phyloP scores from a whole-genome alignment of 2,329 filamentous ascomycete species.

The Amauroascus verrucosus region DNA sequence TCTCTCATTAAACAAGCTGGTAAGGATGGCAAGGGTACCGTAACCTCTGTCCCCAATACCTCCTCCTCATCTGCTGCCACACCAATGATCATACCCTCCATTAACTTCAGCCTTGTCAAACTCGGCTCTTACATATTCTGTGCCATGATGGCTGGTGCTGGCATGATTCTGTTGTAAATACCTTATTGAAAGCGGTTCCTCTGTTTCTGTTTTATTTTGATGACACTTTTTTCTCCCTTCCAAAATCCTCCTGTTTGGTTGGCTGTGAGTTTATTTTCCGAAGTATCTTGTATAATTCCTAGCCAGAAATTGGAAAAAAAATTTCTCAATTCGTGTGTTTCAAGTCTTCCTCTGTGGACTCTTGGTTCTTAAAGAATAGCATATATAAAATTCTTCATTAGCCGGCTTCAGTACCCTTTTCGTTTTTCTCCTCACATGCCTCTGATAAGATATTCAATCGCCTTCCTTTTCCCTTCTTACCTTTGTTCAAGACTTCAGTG shows the following conservation, averaged over 20 bases:
- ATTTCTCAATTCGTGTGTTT: neutral
- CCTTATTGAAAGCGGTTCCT: neutral
- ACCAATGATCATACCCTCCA: slow-evolving; percentile 22
- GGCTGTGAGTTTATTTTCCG: neutral
- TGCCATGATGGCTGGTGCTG: slow-evolving; percentile 35
- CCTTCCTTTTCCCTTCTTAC: neutral
- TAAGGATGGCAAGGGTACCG: slow-evolving; percentile 30
- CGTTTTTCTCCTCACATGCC: neutral
- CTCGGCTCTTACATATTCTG: slow-evolving; percentile 37
- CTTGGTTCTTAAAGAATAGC: neutral
- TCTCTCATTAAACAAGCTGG: slow-evolving; percentile 33
- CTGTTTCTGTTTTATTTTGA: neutral
- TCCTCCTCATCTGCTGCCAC: slow-evolving; percentile 26
- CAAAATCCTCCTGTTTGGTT: neutral
- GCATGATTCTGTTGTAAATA: slow-evolving; percentile 40
- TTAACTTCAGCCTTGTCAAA: slow-evolving; percentile 34
- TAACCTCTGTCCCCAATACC: slow-evolving; percentile 26
- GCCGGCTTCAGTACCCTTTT: neutral
- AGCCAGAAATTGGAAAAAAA: neutral
- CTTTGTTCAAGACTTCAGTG: neutral
- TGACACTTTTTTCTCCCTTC: neutral
- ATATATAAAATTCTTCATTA: neutral
- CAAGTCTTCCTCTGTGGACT: neutral
- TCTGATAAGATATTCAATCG: neutral
- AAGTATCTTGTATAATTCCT: neutral